Percentiles rank a stretch among this genome's conserved stretches.
Evolutionary conservation across 1,284 basidiomycete genomes (phyloP).

Genomic region (Rhodotorula sp.): DNA sequence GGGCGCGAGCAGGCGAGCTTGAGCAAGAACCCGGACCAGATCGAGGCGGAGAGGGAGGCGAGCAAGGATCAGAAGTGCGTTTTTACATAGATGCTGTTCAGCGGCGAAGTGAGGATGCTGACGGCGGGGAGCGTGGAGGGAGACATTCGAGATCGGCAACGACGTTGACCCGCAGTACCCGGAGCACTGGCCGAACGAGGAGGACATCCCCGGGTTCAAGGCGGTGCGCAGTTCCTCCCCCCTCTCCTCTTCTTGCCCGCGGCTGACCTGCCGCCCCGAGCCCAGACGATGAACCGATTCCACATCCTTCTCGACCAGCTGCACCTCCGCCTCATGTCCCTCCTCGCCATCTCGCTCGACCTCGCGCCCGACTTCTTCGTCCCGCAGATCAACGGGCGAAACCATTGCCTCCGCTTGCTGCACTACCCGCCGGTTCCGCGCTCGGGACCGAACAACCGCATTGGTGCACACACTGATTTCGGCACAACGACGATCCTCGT

Average conservation of each 20-base stretch:
- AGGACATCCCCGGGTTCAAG: slow-evolving; percentile 23
- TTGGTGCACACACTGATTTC: slow-evolving; percentile 30
- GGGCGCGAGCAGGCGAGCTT: slow-evolving; percentile 23
- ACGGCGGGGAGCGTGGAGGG: not conserved
- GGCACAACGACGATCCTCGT: slow-evolving; percentile 27
- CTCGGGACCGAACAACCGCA: not conserved
- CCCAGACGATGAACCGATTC: slow-evolving; percentile 27
- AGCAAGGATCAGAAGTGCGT: slow-evolving; percentile 23
- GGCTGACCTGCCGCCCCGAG: not conserved
- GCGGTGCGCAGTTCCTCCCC: not conserved
- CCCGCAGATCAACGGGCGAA: slow-evolving; percentile 11
- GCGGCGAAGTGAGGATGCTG: not conserved
- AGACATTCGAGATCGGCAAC: slow-evolving; percentile 33
- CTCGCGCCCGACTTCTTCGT: slow-evolving; percentile 19
- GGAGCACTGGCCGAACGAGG: slow-evolving; percentile 28
- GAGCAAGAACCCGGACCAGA: slow-evolving; percentile 11
- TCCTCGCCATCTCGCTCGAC: slow-evolving; percentile 27
- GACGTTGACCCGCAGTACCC: slow-evolving; percentile 25
- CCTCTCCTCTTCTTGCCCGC: too few species aligned
- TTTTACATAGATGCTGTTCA: rapidly evolving
- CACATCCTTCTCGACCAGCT: slow-evolving; percentile 23
- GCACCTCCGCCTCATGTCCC: slow-evolving; percentile 29
- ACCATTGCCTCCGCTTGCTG: slow-evolving; percentile 24
- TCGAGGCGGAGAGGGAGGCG: slow-evolving; percentile 13
- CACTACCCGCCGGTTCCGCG: slow-evolving; percentile 26